Evolutionary conservation across 108 stramenopile species (phyloP).

Genomic region (Nitzschia palea): DNA sequence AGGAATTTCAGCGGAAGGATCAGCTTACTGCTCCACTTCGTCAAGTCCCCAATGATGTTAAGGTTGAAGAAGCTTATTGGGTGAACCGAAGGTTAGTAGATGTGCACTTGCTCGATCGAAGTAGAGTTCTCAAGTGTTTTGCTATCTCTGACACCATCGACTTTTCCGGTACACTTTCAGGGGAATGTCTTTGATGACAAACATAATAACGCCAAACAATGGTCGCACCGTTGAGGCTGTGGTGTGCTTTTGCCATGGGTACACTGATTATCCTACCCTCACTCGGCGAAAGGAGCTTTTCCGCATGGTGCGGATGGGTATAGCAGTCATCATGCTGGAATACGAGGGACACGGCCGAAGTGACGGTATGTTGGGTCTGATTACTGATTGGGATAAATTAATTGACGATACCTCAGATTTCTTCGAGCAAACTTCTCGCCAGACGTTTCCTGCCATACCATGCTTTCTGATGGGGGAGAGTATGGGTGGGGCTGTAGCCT

Average conservation of each 20-base stretch:
- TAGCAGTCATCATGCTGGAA: slow-evolving; percentile 65
- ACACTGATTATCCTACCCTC: slow-evolving; percentile 62
- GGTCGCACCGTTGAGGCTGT: slow-evolving; percentile 55
- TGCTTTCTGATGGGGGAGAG: slow-evolving; percentile 69
- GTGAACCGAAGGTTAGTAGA: slow-evolving; percentile 8
- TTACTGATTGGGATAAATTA: slow-evolving; percentile 51
- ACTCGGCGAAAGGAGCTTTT: slow-evolving; percentile 50
- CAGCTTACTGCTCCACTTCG: slow-evolving; percentile 12
- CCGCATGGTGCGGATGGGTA: slow-evolving; percentile 48
- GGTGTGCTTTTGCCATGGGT: slow-evolving; percentile 68
- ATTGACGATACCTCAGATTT: slow-evolving; percentile 54
- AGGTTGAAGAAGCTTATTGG: slow-evolving; percentile 15
- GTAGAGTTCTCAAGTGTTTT: not conserved
- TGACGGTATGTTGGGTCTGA: slow-evolving; percentile 51
- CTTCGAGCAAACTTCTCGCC: slow-evolving; percentile 36
- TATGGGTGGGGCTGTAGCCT: slow-evolving; percentile 75
- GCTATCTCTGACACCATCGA: slow-evolving; percentile 12
- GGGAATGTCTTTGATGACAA: slow-evolving; percentile 25
- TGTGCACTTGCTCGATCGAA: not conserved
- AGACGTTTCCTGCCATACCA: slow-evolving; percentile 43
- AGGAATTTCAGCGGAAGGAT: slow-evolving; percentile 45
- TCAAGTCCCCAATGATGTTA: not conserved
- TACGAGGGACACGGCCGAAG: slow-evolving; percentile 74
- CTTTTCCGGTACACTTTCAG: not conserved
- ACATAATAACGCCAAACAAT: slow-evolving; percentile 49